These are phyloP conservation scores for Cenococcum geophilum DNA, from an alignment of 495 filamentous ascomycete species.

Conservation along the genomic window DNA sequence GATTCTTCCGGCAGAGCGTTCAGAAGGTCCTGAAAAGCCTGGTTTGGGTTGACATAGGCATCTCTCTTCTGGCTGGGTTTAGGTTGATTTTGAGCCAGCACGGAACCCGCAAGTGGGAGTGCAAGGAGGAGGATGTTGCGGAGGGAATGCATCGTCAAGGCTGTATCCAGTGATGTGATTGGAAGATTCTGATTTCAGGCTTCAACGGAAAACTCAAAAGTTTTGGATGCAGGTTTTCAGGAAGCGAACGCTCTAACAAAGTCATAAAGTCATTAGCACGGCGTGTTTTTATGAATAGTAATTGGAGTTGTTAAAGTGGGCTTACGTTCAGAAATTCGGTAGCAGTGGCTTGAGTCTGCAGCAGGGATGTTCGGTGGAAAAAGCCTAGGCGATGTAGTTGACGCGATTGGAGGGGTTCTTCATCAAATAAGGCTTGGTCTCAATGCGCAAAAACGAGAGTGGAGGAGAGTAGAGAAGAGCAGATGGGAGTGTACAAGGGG, in stretches of 20 bases:
- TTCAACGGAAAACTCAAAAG: background rate
- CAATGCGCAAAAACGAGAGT: conserved; percentile 7
- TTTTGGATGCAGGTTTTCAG: background rate
- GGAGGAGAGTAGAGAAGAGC: background rate
- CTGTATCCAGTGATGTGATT: background rate
- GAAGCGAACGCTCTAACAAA: background rate
- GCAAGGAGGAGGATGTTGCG: conserved; percentile 26
- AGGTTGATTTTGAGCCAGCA: conserved; percentile 7
- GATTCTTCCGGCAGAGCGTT: conserved; percentile 39
- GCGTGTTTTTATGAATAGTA: background rate
- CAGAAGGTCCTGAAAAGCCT: conserved; percentile 40
- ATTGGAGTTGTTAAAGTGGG: background rate
- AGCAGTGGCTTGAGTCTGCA: background rate
- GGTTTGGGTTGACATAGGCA: conserved; percentile 14
- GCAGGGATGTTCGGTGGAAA: background rate
- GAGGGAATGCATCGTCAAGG: conserved; percentile 31
- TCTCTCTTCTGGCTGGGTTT: conserved; percentile 16
- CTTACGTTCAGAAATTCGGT: background rate
- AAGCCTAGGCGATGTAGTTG: background rate
- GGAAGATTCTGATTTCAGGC: conserved; percentile 4
- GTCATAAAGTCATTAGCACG: conserved; percentile 12
- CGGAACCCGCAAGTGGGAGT: conserved; percentile 21
- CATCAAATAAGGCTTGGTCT: background rate
- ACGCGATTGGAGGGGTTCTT: background rate
- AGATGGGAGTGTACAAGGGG: background rate